Conservation (phyloP, 805 yeast genomes). For the Komagataella ulmi region DNA sequence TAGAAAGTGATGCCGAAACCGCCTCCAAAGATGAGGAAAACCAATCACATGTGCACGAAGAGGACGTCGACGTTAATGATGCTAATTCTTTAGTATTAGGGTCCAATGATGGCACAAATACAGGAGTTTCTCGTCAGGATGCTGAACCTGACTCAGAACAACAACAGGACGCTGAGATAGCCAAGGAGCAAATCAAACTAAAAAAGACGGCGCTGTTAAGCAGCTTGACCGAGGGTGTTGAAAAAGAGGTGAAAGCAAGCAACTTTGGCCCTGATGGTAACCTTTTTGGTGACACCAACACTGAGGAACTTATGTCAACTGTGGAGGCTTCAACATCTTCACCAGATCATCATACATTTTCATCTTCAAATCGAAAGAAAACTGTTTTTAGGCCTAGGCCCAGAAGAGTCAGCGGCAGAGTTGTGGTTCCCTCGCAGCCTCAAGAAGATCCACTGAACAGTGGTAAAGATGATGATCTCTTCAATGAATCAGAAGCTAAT, state of each 20-base stretch:
- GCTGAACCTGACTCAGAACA: not conserved
- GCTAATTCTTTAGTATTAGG: not conserved
- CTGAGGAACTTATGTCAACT: not conserved
- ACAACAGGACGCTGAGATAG: not conserved
- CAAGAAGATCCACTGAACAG: not conserved
- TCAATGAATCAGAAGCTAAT: not conserved
- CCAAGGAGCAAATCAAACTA: conserved; percentile 11
- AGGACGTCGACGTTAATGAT: not conserved
- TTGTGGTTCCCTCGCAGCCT: not conserved
- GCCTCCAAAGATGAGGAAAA: not conserved
- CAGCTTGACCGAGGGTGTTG: conserved; percentile 26
- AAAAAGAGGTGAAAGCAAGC: conserved; percentile 4
- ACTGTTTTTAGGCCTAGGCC: not conserved
- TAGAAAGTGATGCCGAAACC: not conserved
- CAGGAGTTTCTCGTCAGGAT: not conserved
- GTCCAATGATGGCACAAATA: not conserved
- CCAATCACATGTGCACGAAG: not conserved
- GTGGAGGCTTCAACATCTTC: not conserved
- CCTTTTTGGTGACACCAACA: not conserved
- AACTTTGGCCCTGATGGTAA: not conserved
- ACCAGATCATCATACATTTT: not conserved
- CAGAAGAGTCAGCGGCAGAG: not conserved
- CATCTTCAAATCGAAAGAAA: not conserved
- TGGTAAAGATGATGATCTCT: not conserved
- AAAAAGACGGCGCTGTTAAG: conserved; percentile 24